A percentile compares a stretch with the other conserved stretches of the same genome.
phyloP scores from a whole-genome alignment of 306 rosid genomes.

The Vigna radiata region DNA sequence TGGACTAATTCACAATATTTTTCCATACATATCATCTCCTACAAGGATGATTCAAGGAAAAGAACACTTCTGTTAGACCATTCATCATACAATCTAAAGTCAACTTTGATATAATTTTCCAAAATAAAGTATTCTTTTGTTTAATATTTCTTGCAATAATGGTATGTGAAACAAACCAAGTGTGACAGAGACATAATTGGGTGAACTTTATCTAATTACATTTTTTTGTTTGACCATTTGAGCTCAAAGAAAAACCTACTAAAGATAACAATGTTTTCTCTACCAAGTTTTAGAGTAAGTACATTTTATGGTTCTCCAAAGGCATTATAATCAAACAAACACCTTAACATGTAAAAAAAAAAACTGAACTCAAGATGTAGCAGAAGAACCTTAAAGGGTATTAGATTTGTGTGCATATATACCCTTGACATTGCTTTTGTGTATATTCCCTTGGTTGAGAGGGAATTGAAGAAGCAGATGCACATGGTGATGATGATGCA shows the following conservation, averaged over 20 bases:
- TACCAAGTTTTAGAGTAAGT: not conserved
- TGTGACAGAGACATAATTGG: slow-evolving; percentile 14
- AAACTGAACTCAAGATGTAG: not conserved
- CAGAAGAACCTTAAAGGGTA: too few species aligned
- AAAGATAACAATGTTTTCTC: not conserved
- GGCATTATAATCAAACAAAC: slow-evolving; percentile 4
- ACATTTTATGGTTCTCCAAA: not conserved
- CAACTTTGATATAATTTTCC: slow-evolving; percentile 34
- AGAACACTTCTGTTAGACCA: not conserved
- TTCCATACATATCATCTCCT: not conserved
- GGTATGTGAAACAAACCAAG: slow-evolving; percentile 3
- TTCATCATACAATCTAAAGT: slow-evolving; percentile 24
- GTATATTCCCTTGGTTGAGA: slow-evolving; percentile 34
- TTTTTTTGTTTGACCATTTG: slow-evolving; percentile 3
- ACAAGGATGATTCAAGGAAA: not conserved
- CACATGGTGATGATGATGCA: slow-evolving; percentile 44
- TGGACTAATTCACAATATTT: slow-evolving; percentile 17
- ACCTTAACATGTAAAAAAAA: not conserved
- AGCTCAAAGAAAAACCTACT: not conserved
- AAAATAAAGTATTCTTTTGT: slow-evolving; percentile 18
- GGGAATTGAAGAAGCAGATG: slow-evolving; percentile 49
- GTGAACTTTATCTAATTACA: slow-evolving; percentile 3
- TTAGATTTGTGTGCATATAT: slow-evolving; percentile 9
- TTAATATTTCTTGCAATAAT: slow-evolving; percentile 37
- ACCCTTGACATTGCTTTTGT: slow-evolving; percentile 22